phyloP scores from a whole-genome alignment of 352 stramenopile species.

The Phytophthora melonis region DNA sequence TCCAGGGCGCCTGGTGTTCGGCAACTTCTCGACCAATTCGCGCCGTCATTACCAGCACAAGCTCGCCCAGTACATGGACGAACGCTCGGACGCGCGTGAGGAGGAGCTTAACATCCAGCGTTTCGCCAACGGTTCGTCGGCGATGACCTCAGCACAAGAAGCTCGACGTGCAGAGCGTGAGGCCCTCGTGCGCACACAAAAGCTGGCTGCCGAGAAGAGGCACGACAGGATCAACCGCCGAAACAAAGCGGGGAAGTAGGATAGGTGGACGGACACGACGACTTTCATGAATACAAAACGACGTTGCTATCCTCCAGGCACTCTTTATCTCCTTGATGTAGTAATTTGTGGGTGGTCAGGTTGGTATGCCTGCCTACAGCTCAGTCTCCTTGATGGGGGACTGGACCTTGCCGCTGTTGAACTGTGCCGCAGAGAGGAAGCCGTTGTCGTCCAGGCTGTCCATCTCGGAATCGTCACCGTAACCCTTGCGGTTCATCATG shows the following conservation, averaged over 20 bases:
- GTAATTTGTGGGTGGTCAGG: constrained; percentile 22
- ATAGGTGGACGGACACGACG: neutral
- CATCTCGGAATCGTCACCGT: constrained; percentile 79
- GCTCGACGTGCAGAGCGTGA: constrained; percentile 72
- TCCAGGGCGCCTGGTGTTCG: constrained; percentile 77
- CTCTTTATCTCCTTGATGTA: constrained; percentile 5
- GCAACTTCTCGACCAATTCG: constrained; percentile 68
- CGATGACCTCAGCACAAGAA: constrained; percentile 49
- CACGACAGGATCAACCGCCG: constrained; percentile 83
- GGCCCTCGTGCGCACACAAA: constrained; percentile 66
- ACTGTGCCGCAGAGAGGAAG: constrained; percentile 62
- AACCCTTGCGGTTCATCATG: constrained; percentile 91
- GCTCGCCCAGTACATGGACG: constrained; percentile 80
- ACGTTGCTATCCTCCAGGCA: constrained; percentile 14
- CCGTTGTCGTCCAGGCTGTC: constrained; percentile 67
- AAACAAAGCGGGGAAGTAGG: constrained; percentile 59
- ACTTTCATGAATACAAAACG: constrained; percentile 24
- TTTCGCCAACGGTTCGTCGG: constrained; percentile 24
- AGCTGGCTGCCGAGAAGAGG: constrained; percentile 77
- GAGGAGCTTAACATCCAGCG: constrained; percentile 80
- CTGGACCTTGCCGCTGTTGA: constrained; percentile 29
- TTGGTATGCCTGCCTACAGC: constrained; percentile 47
- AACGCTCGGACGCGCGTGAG: constrained; percentile 68
- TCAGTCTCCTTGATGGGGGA: constrained; percentile 77
- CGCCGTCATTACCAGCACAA: constrained; percentile 81